These are phyloP conservation scores for Pinus albicaulis DNA, from an alignment of 75 land plant genomes.

Conservation along the genomic window DNA sequence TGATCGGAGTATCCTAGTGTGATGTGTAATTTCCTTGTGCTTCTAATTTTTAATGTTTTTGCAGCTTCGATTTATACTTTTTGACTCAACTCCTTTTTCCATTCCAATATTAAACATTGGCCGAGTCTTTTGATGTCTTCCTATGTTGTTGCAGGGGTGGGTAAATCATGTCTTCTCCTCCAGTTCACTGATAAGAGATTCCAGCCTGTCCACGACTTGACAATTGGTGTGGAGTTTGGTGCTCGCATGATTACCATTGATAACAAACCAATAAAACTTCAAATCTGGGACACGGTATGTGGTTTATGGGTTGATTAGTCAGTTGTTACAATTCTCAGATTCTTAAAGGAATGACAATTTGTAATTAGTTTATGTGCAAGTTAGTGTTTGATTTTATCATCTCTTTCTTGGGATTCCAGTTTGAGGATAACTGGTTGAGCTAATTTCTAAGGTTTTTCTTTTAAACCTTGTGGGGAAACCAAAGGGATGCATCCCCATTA, in stretches of 20 bases:
- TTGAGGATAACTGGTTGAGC: too few relatives aligned
- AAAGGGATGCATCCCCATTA: too few relatives aligned
- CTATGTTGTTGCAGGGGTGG: constrained; percentile 60
- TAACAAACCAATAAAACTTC: constrained; percentile 93
- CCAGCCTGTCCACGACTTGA: constrained; percentile 97
- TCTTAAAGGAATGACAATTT: not conserved
- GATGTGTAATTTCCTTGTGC: too few relatives aligned
- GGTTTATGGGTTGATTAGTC: not conserved
- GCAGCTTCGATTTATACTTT: too few relatives aligned
- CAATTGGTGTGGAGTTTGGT: constrained; percentile 98
- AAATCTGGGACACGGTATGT: constrained; percentile 97
- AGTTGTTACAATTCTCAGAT: not conserved
- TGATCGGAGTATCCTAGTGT: too few relatives aligned
- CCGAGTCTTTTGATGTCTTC: too few relatives aligned
- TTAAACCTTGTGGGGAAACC: too few relatives aligned
- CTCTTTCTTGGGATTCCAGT: not conserved
- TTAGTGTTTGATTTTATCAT: not conserved
- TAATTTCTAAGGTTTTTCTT: too few relatives aligned
- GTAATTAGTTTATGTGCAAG: not conserved
- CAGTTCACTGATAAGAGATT: constrained; percentile 97
- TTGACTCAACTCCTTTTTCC: too few relatives aligned
- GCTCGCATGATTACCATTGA: constrained; percentile 96
- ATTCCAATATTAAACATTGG: too few relatives aligned
- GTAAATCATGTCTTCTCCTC: constrained; percentile 93
- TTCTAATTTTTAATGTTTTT: too few relatives aligned